Percentiles rank a stretch among this genome's conserved stretches.
phyloP scores from a whole-genome alignment of 441 rosid genomes.

The Oxalis stricta region DNA sequence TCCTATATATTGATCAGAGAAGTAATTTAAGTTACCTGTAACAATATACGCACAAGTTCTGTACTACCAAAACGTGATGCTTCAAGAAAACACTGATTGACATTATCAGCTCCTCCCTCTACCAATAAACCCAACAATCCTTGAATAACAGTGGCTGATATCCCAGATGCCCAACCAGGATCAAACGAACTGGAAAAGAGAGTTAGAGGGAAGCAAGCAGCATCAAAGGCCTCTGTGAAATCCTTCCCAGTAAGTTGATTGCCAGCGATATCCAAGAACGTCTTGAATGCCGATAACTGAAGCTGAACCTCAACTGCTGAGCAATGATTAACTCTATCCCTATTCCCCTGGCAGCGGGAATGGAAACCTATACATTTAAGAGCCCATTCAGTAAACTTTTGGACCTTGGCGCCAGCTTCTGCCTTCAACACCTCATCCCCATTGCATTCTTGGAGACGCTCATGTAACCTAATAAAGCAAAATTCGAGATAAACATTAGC shows the following conservation, averaged over 20 bases:
- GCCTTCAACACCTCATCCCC: constrained; percentile 86
- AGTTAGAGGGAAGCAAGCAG: constrained; percentile 91
- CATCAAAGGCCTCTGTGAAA: constrained; percentile 94
- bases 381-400: constrained; percentile 94
- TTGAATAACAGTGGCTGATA: constrained; percentile 72
- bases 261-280: constrained; percentile 77
- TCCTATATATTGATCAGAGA: not conserved
- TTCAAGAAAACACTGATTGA: constrained; percentile 90
- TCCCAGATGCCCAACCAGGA: constrained; percentile 95
- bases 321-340: constrained; percentile 48
- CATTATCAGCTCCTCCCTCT: constrained; percentile 91
- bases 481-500: constrained; percentile 1
- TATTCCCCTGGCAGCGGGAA: constrained; percentile 66
- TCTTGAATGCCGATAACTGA: constrained; percentile 85
- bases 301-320: constrained; percentile 73
- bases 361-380: constrained; percentile 85
- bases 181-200: constrained; percentile 84
- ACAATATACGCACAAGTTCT: constrained; percentile 82
- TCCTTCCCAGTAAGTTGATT: constrained; percentile 85
- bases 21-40: constrained; percentile 42
- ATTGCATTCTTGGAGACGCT: constrained; percentile 86
- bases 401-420: constrained; percentile 86
- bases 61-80: constrained; percentile 96
- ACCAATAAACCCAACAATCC: constrained; percentile 82
- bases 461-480: constrained; percentile 54